A percentile compares a stretch with the other conserved stretches of the same genome.
Conservation (phyloP, 352 stramenopile genomes). For the Saprolegnia parasitica region DNA sequence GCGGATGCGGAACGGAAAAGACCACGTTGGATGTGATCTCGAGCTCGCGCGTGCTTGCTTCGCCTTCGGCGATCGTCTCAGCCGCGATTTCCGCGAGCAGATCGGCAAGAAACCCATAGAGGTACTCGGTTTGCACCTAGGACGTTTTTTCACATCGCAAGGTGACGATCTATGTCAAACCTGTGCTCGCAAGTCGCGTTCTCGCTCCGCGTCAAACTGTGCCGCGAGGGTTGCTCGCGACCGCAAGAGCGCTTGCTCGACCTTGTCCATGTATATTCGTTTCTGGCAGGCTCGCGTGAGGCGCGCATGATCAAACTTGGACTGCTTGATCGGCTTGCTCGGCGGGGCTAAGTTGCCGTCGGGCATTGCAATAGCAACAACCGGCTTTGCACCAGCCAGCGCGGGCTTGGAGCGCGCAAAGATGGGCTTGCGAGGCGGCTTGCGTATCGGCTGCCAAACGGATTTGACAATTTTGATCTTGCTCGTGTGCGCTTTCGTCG, state of each 20-base stretch:
- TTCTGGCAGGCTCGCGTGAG: conserved; percentile 57
- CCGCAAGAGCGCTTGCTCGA: conserved; percentile 43
- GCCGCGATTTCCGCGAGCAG: conserved; percentile 34
- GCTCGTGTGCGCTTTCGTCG: conserved; percentile 1
- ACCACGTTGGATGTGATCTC: conserved; percentile 18
- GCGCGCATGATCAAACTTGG: conserved; percentile 41
- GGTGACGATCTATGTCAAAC: background rate
- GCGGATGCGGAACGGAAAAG: conserved; percentile 15
- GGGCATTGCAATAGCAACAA: background rate
- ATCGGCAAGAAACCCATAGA: conserved; percentile 31
- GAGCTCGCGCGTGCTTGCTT: conserved; percentile 4
- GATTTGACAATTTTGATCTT: conserved; percentile 15
- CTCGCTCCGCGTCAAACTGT: conserved; percentile 36
- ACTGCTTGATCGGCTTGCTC: conserved; percentile 4
- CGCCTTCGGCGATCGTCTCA: conserved; percentile 18
- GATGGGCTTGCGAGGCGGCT: background rate
- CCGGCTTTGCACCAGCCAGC: background rate
- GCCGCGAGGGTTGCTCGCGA: conserved; percentile 36
- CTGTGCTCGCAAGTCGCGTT: too few relatives aligned
- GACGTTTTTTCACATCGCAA: background rate
- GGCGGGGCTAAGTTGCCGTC: background rate
- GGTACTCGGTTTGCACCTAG: conserved; percentile 34
- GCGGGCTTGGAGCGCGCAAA: conserved; percentile 8
- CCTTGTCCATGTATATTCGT: conserved; percentile 48
- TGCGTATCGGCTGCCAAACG: background rate